Percentiles rank a stretch among this genome's conserved stretches.
phyloP scores from a whole-genome alignment of 2,329 filamentous ascomycete species.

The Hypoxylon sp. region DNA sequence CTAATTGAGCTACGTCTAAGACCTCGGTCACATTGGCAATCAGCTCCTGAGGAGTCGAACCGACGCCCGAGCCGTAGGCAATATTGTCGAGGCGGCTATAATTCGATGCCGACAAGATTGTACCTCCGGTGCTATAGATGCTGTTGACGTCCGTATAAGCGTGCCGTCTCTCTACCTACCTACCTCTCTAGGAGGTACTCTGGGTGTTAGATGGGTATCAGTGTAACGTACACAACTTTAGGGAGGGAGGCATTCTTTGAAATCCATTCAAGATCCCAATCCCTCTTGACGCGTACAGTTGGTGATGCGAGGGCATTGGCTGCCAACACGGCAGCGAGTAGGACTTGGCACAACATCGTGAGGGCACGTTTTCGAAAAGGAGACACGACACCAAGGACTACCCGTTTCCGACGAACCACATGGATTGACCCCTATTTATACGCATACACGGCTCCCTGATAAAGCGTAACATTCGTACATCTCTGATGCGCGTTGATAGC shows the following conservation, averaged over 20 bases:
- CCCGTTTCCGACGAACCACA: neutral
- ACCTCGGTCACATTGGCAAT: conserved; percentile 47
- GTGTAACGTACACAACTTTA: conserved; percentile 39
- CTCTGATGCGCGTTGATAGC: neutral
- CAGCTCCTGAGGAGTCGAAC: conserved; percentile 38
- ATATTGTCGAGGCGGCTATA: conserved; percentile 47
- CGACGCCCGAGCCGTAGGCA: conserved; percentile 42
- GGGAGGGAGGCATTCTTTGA: conserved; percentile 39
- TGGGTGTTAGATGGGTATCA: neutral
- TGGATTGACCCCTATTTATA: neutral
- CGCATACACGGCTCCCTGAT: neutral
- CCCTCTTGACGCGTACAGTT: neutral
- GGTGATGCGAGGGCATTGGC: neutral
- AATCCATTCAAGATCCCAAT: conserved; percentile 34
- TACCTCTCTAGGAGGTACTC: too few species aligned
- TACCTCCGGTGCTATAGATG: conserved; percentile 42
- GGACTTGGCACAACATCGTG: neutral
- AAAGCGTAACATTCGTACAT: neutral
- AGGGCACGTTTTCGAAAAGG: neutral
- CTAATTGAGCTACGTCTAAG: conserved; percentile 44
- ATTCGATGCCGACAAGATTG: conserved; percentile 47
- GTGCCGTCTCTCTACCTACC: too few species aligned
- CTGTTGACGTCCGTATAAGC: conserved; percentile 16
- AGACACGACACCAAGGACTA: neutral
- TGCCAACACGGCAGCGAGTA: neutral